phyloP scores from a whole-genome alignment of 768 basidiomycete species.

The Boletus barrowsii region DNA sequence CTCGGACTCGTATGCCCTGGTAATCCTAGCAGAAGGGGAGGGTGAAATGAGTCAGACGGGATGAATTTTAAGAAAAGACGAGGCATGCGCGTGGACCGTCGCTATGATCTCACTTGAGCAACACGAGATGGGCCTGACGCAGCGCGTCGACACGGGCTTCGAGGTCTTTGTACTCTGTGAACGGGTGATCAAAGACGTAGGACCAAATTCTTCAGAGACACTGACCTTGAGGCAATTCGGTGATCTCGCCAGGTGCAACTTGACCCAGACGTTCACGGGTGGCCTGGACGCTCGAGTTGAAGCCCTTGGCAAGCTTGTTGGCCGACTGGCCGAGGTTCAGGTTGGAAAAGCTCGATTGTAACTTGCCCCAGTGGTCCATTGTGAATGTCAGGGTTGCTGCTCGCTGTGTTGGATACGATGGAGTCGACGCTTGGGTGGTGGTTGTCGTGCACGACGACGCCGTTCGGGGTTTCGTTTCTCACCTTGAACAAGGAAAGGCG shows the following conservation, averaged over 20 bases:
- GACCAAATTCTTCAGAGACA: not conserved
- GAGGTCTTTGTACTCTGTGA: conserved; percentile 92
- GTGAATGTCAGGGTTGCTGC: not conserved
- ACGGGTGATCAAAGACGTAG: not conserved
- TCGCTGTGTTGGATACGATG: not conserved
- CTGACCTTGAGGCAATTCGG: conserved; percentile 87
- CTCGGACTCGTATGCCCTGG: conserved; percentile 86
- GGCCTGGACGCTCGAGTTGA: conserved; percentile 81
- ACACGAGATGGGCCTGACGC: conserved; percentile 64
- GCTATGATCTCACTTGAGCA: conserved; percentile 67
- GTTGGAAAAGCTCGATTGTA: conserved; percentile 57
- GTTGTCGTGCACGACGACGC: too few relatives aligned
- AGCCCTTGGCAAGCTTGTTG: conserved; percentile 72
- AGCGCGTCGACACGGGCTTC: conserved; percentile 94
- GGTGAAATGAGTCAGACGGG: not conserved
- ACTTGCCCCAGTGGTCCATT: conserved; percentile 62
- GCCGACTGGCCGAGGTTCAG: conserved; percentile 77
- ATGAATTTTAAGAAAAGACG: not conserved
- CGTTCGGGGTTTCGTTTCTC: too few relatives aligned
- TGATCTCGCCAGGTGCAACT: conserved; percentile 90
- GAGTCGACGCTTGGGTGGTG: not conserved
- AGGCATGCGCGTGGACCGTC: not conserved
- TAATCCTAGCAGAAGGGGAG: conserved; percentile 49
- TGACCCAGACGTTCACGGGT: conserved; percentile 87
- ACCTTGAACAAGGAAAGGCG: conserved; percentile 1